Conservation (phyloP, 371 early-diverging fungal genomes). For the Capniomyces stellatus region DNA sequence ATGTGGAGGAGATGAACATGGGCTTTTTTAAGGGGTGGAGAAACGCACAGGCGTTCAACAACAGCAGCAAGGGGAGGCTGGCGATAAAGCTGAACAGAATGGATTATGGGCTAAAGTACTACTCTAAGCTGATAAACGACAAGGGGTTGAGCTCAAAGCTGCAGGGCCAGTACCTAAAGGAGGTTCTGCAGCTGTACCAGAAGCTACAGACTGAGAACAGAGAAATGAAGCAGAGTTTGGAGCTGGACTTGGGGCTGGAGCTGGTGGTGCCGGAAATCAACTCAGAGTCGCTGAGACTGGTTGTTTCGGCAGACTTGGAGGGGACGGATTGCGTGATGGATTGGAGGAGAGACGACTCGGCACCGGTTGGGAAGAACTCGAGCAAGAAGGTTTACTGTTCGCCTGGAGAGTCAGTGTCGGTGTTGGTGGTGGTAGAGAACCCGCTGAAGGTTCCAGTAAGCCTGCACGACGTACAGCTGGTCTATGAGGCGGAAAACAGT, state of each 20-base stretch:
- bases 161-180: slow-evolving; percentile 20
- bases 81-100: neutral
- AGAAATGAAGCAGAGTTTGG: neutral
- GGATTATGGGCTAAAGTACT: slow-evolving; percentile 14
- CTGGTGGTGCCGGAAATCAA: slow-evolving; percentile 17
- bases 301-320: slow-evolving; percentile 17
- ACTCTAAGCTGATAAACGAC: slow-evolving; percentile 15
- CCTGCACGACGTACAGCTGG: slow-evolving; percentile 15
- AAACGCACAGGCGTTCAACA: neutral
- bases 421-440: slow-evolving; percentile 19
- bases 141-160: slow-evolving; percentile 13
- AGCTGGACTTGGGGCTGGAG: slow-evolving; percentile 4
- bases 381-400: slow-evolving; percentile 10
- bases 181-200: slow-evolving; percentile 18
- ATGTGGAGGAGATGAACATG: slow-evolving; percentile 13
- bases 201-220: neutral
- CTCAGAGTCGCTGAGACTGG: slow-evolving; percentile 7
- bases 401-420: slow-evolving; percentile 16
- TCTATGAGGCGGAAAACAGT: slow-evolving; percentile 6
- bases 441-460: slow-evolving; percentile 21
- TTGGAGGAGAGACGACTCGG: slow-evolving; percentile 5
- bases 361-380: neutral
- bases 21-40: neutral
- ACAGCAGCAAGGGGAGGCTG: neutral
- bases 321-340: slow-evolving; percentile 15